Evolutionary conservation across 1,139 yeast species (phyloP).

Genomic region (Saccharomyces hybrid): DNA sequence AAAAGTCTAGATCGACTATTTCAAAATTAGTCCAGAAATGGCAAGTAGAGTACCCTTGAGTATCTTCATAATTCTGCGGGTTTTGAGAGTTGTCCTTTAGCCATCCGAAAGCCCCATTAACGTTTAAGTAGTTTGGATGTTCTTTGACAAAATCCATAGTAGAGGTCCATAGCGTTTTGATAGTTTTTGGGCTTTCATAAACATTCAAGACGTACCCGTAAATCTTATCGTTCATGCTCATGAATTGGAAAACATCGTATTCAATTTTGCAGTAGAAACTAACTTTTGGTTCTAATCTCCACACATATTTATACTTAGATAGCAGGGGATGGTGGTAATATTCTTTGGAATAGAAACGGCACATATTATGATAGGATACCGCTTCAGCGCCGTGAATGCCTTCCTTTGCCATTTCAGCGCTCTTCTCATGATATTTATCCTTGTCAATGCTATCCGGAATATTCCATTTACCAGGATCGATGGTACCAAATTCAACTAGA

Average conservation of each 20-base stretch:
- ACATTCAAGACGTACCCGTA: slow-evolving; percentile 79
- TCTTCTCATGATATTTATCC: slow-evolving; percentile 38
- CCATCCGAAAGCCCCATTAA: slow-evolving; percentile 66
- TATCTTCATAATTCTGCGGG: slow-evolving; percentile 24
- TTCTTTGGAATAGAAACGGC: slow-evolving; percentile 69
- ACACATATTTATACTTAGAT: slow-evolving; percentile 64
- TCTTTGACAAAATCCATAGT: slow-evolving; percentile 45
- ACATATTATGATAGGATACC: slow-evolving; percentile 70
- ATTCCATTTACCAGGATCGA: slow-evolving; percentile 52
- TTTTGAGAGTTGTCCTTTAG: slow-evolving; percentile 55
- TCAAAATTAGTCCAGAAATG: slow-evolving; percentile 97
- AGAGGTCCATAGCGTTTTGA: slow-evolving; percentile 72
- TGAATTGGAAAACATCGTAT: slow-evolving; percentile 64
- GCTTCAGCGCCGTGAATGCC: slow-evolving; percentile 68
- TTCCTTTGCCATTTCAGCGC: slow-evolving; percentile 47
- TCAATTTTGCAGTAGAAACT: slow-evolving; percentile 73
- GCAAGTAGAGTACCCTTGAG: slow-evolving; percentile 64
- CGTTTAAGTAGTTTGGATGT: slow-evolving; percentile 54
- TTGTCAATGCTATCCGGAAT: slow-evolving; percentile 47
- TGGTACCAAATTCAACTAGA: slow-evolving; percentile 48
- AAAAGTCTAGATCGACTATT: slow-evolving; percentile 72
- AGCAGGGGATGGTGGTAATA: slow-evolving; percentile 68
- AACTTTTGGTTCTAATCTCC: slow-evolving; percentile 86
- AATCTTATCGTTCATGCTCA: slow-evolving; percentile 60
- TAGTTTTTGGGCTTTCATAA: slow-evolving; percentile 67